Base-by-base conservation (phyloP, 306 rosid genomes). In the Cicer cuneatum region DNA sequence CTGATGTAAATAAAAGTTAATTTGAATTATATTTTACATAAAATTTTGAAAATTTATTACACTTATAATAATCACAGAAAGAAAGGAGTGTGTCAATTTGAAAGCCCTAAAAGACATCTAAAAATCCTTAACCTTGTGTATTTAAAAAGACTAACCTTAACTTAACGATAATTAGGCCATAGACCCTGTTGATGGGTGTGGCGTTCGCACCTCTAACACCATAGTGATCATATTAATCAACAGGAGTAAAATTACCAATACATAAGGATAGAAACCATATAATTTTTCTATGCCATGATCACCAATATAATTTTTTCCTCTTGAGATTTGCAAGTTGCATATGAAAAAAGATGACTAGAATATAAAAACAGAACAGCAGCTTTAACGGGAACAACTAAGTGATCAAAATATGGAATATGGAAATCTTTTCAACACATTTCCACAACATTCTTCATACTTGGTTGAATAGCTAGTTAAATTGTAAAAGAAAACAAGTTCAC, bases 391-490 rank as follows among this genome's bases (percentile, higher is more conserved):
- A 12, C 41, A 58, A 29, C 10, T 12, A 24, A 24, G 33, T 2
- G 6, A 58, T 33, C 65, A 58, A 24, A 21, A 5, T 58, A 33
- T 33, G 41, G n/a, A 19, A 54, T 1, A 13, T 18, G n/a, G 41
- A 58, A 33, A 7, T 29, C 16, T 29, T 6, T 59, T 59, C 18
- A 12, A 51, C 63, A 65, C 56, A 12, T 40, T 80, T 73, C 33
- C 71, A 49, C 58, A 12, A 12, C 71, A 59, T 48, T 61, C 76
- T 21, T 38, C 62, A 66, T 42, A 8, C 75, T 43, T 39, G 59
- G 66, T 45, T 9, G 29, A 69, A 69, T n/a, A 69, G 38, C 70
- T 66, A 76, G 80, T 64, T 24, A 69, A 83, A 66, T 43, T 24
- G 74, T 4, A 21, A 6, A 16, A 49, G 42, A 72, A 47, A 66